Base-by-base conservation (phyloP, 352 stramenopile species). In the Phytopythium helicoides region DNA sequence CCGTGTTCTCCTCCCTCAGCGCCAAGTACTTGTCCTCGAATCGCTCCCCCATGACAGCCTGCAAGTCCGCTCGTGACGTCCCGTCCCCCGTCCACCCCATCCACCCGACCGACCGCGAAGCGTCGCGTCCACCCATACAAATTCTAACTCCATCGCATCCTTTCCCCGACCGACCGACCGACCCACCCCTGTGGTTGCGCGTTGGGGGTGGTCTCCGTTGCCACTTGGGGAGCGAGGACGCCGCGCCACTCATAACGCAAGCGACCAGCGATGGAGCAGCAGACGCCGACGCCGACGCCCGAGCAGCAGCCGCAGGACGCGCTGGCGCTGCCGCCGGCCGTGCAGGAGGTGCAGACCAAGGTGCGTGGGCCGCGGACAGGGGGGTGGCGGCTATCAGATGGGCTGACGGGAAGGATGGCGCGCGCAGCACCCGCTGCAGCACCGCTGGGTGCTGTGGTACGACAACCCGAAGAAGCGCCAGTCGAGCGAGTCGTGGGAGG, bases 381-480 rank as follows among this genome's bases (percentile, higher is more conserved):
- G 31, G 14, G 46, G 48, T 6, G 12, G 34, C 6, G 36, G 22
- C 5, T n/a, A n/a, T n/a, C n/a, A n/a, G n/a, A n/a, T n/a, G n/a
- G 21, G 36, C 52, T 69, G 56, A 71, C 39, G 40, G 37, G 3
- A 51, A 4, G 52, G 44, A 33, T 33, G 22, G 40, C 36, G 53
- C 52, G 35, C 25, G 56, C 52, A 92, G 86, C 86, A 95, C 59
- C 81, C 83, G 40, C 61, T 95, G 56, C 84, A 95, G 66, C 80
- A 95, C 68, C 75, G 78, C 52, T 95, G 86, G 86, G 84, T 90
- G 54, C 56, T 95, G 44, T 95, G 86, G 86, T 95, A 95, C 48
- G 86, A 95, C 66, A 92, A 93, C 71, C 82, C 83, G 41, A 95
- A 94, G 80, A 94, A 94, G 70, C 83, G 85, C 47, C 79, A 90